Percentiles rank a stretch among this genome's conserved stretches.
Conservation (phyloP, 2,329 filamentous ascomycete genomes). For the Fusarium haematococcum region DNA sequence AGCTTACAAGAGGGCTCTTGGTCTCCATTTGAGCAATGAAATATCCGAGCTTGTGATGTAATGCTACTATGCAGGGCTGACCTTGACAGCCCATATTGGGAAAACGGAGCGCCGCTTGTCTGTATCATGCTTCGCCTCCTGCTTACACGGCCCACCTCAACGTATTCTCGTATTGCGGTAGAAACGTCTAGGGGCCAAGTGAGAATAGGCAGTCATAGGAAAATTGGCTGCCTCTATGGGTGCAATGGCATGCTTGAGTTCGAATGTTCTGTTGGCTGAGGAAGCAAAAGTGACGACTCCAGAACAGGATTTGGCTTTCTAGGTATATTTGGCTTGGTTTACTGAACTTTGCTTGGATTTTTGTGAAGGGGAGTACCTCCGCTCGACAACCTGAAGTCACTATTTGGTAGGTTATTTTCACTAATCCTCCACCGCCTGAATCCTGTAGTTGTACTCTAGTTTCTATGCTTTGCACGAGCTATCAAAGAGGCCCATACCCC, state of each 20-base stretch:
- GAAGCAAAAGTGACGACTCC: background rate
- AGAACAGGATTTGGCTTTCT: background rate
- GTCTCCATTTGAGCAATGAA: too few relatives aligned
- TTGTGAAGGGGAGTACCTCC: background rate
- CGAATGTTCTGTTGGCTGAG: background rate
- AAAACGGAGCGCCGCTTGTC: background rate
- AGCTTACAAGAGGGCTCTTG: background rate
- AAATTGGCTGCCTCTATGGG: background rate
- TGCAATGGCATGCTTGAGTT: background rate
- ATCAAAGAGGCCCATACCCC: background rate
- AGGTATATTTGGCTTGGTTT: background rate
- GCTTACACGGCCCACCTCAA: background rate
- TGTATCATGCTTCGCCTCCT: background rate
- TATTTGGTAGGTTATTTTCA: background rate
- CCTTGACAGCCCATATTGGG: background rate
- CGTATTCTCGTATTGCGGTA: background rate
- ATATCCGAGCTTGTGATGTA: background rate
- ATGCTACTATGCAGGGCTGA: background rate
- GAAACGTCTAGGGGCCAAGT: background rate
- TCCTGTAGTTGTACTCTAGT: background rate
- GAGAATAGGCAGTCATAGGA: background rate
- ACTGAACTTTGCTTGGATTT: background rate
- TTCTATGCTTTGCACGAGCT: background rate
- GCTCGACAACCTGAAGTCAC: background rate
- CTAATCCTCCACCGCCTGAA: background rate